These are phyloP conservation scores for Cenchrus americanus DNA, from an alignment of 176 grass and related monocot genomes.

Conservation along the genomic window DNA sequence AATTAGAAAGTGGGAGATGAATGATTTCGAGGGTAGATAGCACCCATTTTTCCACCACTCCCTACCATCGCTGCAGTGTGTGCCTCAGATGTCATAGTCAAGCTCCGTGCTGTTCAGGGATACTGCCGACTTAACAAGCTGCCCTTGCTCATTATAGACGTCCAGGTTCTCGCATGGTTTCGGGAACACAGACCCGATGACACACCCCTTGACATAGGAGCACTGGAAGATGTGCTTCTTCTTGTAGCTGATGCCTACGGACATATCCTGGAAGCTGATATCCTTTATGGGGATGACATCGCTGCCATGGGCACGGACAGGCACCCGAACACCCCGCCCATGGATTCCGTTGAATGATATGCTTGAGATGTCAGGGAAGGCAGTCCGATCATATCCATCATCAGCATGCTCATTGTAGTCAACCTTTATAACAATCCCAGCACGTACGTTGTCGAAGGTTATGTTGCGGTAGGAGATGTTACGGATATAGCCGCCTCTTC, in stretches of 20 bases:
- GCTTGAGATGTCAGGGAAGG: constrained; percentile 55
- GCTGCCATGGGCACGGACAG: constrained; percentile 82
- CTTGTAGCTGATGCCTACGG: constrained; percentile 90
- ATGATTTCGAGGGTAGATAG: background rate
- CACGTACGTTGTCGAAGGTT: constrained; percentile 68
- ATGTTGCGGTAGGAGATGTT: constrained; percentile 77
- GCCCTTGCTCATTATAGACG: constrained; percentile 56
- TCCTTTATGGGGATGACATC: constrained; percentile 73
- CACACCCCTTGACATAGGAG: constrained; percentile 67
- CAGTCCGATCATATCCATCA: constrained; percentile 64
- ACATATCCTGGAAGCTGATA: constrained; percentile 76
- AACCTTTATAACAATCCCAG: constrained; percentile 74
- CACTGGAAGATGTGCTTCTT: constrained; percentile 98
- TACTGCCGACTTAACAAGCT: constrained; percentile 53
- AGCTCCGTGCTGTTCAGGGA: constrained; percentile 61
- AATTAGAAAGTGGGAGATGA: constrained; percentile 1
- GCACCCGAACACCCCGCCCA: constrained; percentile 82
- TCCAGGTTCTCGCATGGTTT: constrained; percentile 86
- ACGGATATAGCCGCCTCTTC: constrained; percentile 78
- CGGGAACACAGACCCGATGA: constrained; percentile 69
- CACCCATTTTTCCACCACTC: constrained; percentile 9
- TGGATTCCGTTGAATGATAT: constrained; percentile 80
- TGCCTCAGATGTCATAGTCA: constrained; percentile 84
- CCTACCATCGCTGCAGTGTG: constrained; percentile 22
- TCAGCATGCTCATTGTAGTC: constrained; percentile 96